These are phyloP conservation scores for Leccinellum albellum DNA, from an alignment of 768 basidiomycete genomes.

Conservation along the genomic window DNA sequence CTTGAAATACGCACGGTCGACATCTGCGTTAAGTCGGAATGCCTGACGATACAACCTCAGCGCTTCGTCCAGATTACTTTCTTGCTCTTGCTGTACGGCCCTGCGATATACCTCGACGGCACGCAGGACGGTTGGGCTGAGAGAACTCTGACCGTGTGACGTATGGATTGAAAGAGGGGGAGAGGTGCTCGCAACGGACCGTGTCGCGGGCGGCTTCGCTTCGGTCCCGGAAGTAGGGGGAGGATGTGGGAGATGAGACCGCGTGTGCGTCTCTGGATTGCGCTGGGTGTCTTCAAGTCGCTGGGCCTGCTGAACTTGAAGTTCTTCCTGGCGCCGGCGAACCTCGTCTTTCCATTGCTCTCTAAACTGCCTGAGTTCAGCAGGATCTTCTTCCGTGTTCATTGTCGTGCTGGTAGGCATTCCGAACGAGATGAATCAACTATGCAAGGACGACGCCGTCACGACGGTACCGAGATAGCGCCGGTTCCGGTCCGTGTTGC, in stretches of 20 bases:
- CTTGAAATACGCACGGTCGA: slow-evolving; percentile 66
- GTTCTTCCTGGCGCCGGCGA: slow-evolving; percentile 28
- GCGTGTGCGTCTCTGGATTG: slow-evolving; percentile 6
- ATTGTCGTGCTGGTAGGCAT: background rate
- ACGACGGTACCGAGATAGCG: too few relatives aligned
- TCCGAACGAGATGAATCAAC: background rate
- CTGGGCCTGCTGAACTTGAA: slow-evolving; percentile 4
- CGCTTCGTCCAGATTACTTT: slow-evolving; percentile 72
- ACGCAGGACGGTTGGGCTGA: slow-evolving; percentile 36
- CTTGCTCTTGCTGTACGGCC: slow-evolving; percentile 73
- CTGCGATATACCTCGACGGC: slow-evolving; percentile 66
- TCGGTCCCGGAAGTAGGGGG: slow-evolving; percentile 1
- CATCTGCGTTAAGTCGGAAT: slow-evolving; percentile 71
- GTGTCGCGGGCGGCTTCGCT: background rate
- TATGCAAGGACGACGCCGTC: background rate
- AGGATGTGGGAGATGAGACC: slow-evolving; percentile 1
- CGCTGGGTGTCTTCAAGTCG: background rate
- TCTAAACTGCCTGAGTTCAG: slow-evolving; percentile 68
- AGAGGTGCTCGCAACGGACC: slow-evolving; percentile 14
- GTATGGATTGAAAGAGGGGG: slow-evolving; percentile 12
- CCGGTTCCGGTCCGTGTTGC: too few relatives aligned
- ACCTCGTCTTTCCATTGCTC: slow-evolving; percentile 73
- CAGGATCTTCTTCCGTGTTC: slow-evolving; percentile 40
- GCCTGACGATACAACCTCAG: slow-evolving; percentile 73
- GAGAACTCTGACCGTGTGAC: slow-evolving; percentile 25